Base-by-base conservation (phyloP, 2,329 filamentous ascomycete species). In the Fusarium albidum region DNA sequence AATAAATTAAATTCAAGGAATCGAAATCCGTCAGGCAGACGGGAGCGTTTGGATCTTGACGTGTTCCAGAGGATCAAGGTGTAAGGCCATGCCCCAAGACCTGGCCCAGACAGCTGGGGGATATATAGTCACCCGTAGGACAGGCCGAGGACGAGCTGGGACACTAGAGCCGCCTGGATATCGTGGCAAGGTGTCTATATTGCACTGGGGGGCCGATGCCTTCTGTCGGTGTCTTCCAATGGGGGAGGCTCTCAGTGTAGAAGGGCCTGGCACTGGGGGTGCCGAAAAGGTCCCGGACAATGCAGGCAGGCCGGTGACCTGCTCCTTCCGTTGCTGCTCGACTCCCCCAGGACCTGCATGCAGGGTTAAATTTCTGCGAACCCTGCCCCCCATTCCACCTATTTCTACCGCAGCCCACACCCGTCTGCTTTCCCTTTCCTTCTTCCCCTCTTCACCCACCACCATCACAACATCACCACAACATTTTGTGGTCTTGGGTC, bases 401-500 rank as follows among this genome's bases (percentile, higher is more conserved):
- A 17, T 40, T 34, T 51, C 18, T 31, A 38, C 37, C 34, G 40
- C 52, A 61, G 42, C 14, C 34, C 39, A 26, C 17, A 28, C 48
- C 57, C 52, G 50, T n/a, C 37, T 45, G 48, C n/a, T 21, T 29
- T 41, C 54, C 31, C 40, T 37, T 32, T 43, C 18, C 25, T 25
- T 37, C 34, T 18, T 33, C 35, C 39, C 37, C 29, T 37, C 29
- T 48, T 45, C 42, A 37, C 33, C 48, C 26, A 37, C 52, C 49
- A 43, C 49, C 29, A 57, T 49, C 57, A 55, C 40, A 41, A 52
- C 53, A 57, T 52, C 41, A 49, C 18, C 37, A 55, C 29, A 27
- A 18, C 45, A 31, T 7, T 52, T 59, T 49, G 51, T 46, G 35
- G 34, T 25, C 34, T n/a, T n/a, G 17, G 43, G 52, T 46, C 49